Evolutionary conservation across 139 green algal species (phyloP), one percentile per base, ranked within the genome.

Genomic region (Chlamydomonas schloesseri): DNA sequence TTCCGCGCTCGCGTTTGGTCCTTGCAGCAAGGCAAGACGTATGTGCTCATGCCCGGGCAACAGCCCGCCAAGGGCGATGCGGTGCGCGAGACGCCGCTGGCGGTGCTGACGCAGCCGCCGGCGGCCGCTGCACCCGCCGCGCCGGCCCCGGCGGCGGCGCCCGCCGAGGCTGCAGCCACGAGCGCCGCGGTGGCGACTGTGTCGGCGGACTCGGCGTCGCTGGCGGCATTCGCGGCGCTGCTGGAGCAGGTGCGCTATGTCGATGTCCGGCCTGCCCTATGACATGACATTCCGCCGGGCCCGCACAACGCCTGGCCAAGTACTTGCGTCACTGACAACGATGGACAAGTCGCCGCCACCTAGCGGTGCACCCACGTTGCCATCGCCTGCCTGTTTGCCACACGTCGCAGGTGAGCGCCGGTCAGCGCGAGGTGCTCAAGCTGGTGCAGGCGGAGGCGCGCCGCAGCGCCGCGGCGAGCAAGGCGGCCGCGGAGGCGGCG

Each of bases 381-480:
- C n/a, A n/a, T n/a, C n/a, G n/a, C n/a, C n/a, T n/a, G n/a, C n/a
- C n/a, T n/a, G n/a, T n/a, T n/a, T n/a, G n/a, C n/a, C n/a, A n/a
- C n/a, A 2, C 55, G 2, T 2, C 55, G 20, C 55, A 26, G 20
- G 55, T 64, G 55, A 46, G 11, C 36, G 11, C 64, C 1, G 34
- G 11, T 26, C 89, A 91, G 65, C 83, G 73, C 5, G 87, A 91
- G 65, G 60, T 91, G 67, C 73, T 93, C 65, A 92, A 92, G 73
- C 64, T 60, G 21, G 36, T 95, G 47, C 72, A 71, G n/a, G 60
- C 55, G 23, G 92, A 95, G 74, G 72, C 92, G 60, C 33, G 46
- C 78, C 76, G 70, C n/a, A 68, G 42, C 68, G 50, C 20, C 42
- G 60, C 60, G 20, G 24, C 21, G 20, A n/a, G 8, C 70, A 76